Evolutionary conservation across 164 flowering plant genomes (phyloP), one percentile per base, ranked within the genome.

Genomic region (Santalum album): DNA sequence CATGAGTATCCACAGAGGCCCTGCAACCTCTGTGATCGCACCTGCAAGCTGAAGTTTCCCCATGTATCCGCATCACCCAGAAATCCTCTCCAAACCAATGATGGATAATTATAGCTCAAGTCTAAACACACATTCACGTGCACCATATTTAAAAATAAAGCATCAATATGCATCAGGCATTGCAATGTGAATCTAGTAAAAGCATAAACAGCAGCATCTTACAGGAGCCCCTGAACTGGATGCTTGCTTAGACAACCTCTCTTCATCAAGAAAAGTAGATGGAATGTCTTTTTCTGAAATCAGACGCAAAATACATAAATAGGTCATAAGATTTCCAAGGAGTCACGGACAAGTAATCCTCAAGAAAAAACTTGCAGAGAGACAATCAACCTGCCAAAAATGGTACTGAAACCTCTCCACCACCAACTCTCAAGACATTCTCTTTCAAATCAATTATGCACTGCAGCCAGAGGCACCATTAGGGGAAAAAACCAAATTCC

Each of bases 391-490:
- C 97, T 73, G 77, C 88, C 77, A 89, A 73, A 69, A 92, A 92
- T 16, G 99, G 96, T 24, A 87, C 88, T 18, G 95, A 74, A 64
- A 87, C 99, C 74, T 92, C 99, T 65, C 97, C 99, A 36, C 97
- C 99, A 42, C 97, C 97, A 62, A 92, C 88, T 79, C 91, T 87
- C 52, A 92, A 53, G 39, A 89, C 90, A 76, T 85, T 89, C 11
- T 92, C 97, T 70, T 92, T 89, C 56, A 92, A 72, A 75, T 92
- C 97, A 60, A 92, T 89, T 19, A 73, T 78, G 70, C 99, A 92
- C 99, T 92, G 81, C 67, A 74, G 14, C 62, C 22, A 59, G n/a
- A 26, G 55, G 56, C 60, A 60, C 0, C 21, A 23, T 2, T 22
- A 17, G 34, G 21, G n/a, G n/a, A n/a, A n/a, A n/a, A n/a, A n/a